Evolutionary conservation across 208 protist species (phyloP).

Genomic region (Polymyxa betae): DNA sequence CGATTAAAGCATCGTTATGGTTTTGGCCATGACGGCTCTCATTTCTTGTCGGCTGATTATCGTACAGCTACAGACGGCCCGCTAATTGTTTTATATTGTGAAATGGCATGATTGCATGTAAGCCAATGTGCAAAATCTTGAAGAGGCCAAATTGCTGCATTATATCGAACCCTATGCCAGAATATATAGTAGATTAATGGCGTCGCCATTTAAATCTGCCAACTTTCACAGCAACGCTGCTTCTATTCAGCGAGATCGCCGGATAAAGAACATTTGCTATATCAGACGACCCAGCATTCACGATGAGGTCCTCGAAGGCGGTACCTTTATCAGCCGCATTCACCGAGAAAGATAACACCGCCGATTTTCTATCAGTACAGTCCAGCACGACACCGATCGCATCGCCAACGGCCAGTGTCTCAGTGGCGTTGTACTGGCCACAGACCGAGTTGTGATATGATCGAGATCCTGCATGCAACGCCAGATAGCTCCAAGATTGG

Average conservation of each 20-base stretch:
- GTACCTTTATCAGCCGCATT: conserved; percentile 43
- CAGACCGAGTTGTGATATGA: conserved; percentile 47
- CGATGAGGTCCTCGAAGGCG: conserved; percentile 39
- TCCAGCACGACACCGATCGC: conserved; percentile 38
- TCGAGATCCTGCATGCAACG: neutral
- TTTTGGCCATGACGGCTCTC: too few species aligned
- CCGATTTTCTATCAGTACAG: conserved; percentile 3
- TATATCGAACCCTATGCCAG: neutral
- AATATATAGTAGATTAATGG: neutral
- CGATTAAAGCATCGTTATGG: too few species aligned
- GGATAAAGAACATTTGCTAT: conserved; percentile 7
- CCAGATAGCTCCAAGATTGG: conserved; percentile 35
- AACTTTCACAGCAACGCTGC: conserved; percentile 4
- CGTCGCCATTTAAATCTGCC: conserved; percentile 50
- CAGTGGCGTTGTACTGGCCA: conserved; percentile 26
- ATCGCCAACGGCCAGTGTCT: conserved; percentile 14
- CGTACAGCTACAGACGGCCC: too few species aligned
- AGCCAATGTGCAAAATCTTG: too few species aligned
- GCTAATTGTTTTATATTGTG: too few species aligned
- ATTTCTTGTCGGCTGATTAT: too few species aligned
- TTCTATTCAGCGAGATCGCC: conserved; percentile 26
- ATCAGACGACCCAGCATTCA: neutral
- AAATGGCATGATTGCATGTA: too few species aligned
- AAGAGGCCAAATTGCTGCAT: too few species aligned
- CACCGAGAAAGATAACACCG: conserved; percentile 5